Percentiles rank a stretch among this genome's conserved stretches.
phyloP scores from a whole-genome alignment of 495 filamentous ascomycete genomes.

The Oidiodendron maius region DNA sequence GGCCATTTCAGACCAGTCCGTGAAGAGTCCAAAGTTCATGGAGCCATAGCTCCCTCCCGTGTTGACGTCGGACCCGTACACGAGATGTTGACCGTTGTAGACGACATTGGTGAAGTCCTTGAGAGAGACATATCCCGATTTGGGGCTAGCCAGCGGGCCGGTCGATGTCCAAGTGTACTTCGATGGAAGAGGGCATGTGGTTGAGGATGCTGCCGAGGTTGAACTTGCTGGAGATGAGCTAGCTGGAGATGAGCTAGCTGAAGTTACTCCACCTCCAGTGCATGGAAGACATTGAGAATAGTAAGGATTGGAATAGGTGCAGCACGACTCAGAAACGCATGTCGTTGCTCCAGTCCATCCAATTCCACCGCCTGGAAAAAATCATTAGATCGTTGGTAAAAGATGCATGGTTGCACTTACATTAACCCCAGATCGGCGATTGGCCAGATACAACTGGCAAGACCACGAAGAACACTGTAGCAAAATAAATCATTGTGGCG shows the following conservation, averaged over 20 bases:
- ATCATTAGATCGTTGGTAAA: not conserved
- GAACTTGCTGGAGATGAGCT: slow-evolving; percentile 12
- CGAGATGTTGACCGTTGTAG: slow-evolving; percentile 28
- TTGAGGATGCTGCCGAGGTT: slow-evolving; percentile 3
- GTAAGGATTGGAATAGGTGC: slow-evolving; percentile 16
- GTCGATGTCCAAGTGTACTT: slow-evolving; percentile 48
- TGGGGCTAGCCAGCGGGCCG: slow-evolving; percentile 38
- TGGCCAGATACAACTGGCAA: slow-evolving; percentile 2
- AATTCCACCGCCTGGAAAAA: slow-evolving; percentile 9
- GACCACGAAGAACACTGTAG: not conserved
- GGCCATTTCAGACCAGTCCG: slow-evolving; percentile 47
- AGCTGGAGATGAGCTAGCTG: not conserved
- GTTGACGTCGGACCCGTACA: slow-evolving; percentile 21
- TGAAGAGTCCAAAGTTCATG: slow-evolving; percentile 50
- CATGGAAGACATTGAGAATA: slow-evolving; percentile 21
- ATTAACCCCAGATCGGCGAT: not conserved
- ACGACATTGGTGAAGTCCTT: slow-evolving; percentile 52
- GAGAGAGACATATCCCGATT: slow-evolving; percentile 43
- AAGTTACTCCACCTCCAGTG: slow-evolving; percentile 1
- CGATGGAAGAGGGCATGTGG: slow-evolving; percentile 45
- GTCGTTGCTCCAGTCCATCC: slow-evolving; percentile 14
- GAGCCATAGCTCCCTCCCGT: slow-evolving; percentile 38
- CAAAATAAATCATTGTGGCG: slow-evolving; percentile 1
- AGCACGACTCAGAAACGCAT: slow-evolving; percentile 18
- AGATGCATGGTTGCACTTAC: slow-evolving; percentile 2